Evolutionary conservation across 768 basidiomycete genomes (phyloP).

Genomic region (Fomitopsis pulvina): DNA sequence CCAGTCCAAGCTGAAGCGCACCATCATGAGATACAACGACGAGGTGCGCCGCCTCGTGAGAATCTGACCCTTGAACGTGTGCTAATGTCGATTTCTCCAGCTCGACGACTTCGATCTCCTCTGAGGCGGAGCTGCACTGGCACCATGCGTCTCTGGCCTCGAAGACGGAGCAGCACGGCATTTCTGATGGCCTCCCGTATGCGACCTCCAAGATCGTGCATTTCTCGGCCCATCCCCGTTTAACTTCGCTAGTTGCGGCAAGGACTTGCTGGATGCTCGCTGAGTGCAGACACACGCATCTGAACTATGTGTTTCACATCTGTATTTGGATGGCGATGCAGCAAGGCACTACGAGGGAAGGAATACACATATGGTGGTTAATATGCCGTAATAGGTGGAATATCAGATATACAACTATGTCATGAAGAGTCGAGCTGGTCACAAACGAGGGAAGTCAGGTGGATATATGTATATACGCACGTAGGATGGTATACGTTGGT

Average conservation of each 20-base stretch:
- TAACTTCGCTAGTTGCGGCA: no score
- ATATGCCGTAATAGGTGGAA: constrained; percentile 17
- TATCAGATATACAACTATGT: constrained; percentile 18
- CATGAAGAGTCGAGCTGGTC: constrained; percentile 3
- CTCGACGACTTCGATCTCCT: constrained; percentile 93
- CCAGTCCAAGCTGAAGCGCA: constrained; percentile 93
- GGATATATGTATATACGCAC: constrained; percentile 5
- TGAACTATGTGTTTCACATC: no score
- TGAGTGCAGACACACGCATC: no score
- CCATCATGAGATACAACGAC: constrained; percentile 94
- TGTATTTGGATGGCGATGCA: no score
- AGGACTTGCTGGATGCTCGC: no score
- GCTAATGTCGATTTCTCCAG: constrained; percentile 31
- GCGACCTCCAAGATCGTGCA: no score
- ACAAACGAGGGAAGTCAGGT: no score
- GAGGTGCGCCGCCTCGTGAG: constrained; percentile 47
- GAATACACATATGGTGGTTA: constrained; percentile 11
- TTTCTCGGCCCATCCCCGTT: no score
- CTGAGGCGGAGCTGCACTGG: constrained; percentile 21
- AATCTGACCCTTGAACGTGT: not conserved
- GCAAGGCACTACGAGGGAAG: constrained; percentile 11
- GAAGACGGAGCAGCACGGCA: no score
- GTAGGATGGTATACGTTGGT: constrained; percentile 10
- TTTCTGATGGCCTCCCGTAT: no score
- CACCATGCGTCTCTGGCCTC: no score